phyloP scores from a whole-genome alignment of 768 basidiomycete genomes.

The Phylloporus sp. region DNA sequence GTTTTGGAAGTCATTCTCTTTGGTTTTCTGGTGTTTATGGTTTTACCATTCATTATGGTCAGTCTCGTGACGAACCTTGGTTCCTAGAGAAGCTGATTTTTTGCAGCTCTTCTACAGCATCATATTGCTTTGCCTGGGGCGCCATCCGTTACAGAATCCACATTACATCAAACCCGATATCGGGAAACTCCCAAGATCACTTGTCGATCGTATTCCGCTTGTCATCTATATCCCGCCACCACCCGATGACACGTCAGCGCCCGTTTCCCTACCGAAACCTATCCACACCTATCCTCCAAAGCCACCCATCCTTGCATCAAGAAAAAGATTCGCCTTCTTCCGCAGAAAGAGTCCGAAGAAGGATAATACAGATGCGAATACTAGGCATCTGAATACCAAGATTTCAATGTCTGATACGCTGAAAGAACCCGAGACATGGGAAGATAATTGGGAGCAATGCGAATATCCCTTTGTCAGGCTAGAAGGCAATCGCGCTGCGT shows the following conservation, averaged over 20 bases:
- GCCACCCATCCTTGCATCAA: slow-evolving; percentile 26
- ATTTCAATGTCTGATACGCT: slow-evolving; percentile 10
- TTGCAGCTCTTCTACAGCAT: slow-evolving; percentile 72
- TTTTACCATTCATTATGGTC: slow-evolving; percentile 78
- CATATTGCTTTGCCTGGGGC: slow-evolving; percentile 71
- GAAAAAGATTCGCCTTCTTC: slow-evolving; percentile 55
- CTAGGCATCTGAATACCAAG: slow-evolving; percentile 16
- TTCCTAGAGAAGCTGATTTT: not conserved
- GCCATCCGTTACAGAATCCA: slow-evolving; percentile 75
- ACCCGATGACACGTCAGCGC: slow-evolving; percentile 42
- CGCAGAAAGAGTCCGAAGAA: slow-evolving; percentile 27
- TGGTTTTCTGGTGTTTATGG: slow-evolving; percentile 70
- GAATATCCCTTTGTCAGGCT: slow-evolving; percentile 80
- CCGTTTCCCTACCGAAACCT: slow-evolving; percentile 43
- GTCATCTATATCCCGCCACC: slow-evolving; percentile 85
- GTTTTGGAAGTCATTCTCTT: slow-evolving; percentile 69
- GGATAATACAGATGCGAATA: slow-evolving; percentile 12
- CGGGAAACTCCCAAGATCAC: slow-evolving; percentile 63
- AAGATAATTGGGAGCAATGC: slow-evolving; percentile 72
- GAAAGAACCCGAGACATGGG: slow-evolving; percentile 54
- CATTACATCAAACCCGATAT: slow-evolving; percentile 74
- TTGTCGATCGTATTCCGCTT: slow-evolving; percentile 77
- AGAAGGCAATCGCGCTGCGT: slow-evolving; percentile 79
- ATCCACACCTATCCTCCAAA: slow-evolving; percentile 64
- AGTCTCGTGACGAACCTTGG: slow-evolving; percentile 27